phyloP scores from a whole-genome alignment of 2,329 filamentous ascomycete species.

The Fusarium sp. region DNA sequence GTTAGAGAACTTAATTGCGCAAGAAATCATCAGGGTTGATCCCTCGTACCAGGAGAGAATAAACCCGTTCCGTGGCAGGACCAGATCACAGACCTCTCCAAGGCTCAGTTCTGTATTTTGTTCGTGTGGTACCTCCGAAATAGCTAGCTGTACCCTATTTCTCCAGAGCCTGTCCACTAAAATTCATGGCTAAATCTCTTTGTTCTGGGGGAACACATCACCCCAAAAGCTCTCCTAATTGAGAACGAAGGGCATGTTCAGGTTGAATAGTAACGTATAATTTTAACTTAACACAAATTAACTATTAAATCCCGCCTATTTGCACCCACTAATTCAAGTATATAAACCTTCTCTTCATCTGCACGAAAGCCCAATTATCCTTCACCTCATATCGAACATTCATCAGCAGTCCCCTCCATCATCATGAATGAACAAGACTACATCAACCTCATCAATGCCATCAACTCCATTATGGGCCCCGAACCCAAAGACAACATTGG shows the following conservation, averaged over 20 bases:
- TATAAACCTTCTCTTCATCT: neutral
- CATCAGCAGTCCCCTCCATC: neutral
- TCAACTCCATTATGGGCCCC: no score
- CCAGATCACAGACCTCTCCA: neutral
- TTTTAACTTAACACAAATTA: no score
- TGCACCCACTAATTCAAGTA: neutral
- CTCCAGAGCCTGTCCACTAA: neutral
- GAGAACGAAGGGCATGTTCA: neutral
- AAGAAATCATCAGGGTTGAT: neutral
- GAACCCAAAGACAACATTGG: no score
- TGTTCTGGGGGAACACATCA: neutral
- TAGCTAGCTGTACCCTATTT: neutral
- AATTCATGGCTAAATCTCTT: neutral
- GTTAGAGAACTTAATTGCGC: neutral
- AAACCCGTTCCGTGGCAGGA: neutral
- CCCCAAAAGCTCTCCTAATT: neutral
- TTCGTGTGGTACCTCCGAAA: neutral
- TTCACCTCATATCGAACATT: neutral
- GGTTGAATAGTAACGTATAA: neutral
- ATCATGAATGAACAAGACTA: neutral
- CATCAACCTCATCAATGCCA: neutral
- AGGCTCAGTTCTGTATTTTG: neutral
- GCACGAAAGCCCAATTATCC: neutral
- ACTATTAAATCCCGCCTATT: rapidly evolving
- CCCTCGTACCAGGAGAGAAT: neutral